Evolutionary conservation across 2,329 filamentous ascomycete species (phyloP).

Genomic region (Aspergillus hortae): DNA sequence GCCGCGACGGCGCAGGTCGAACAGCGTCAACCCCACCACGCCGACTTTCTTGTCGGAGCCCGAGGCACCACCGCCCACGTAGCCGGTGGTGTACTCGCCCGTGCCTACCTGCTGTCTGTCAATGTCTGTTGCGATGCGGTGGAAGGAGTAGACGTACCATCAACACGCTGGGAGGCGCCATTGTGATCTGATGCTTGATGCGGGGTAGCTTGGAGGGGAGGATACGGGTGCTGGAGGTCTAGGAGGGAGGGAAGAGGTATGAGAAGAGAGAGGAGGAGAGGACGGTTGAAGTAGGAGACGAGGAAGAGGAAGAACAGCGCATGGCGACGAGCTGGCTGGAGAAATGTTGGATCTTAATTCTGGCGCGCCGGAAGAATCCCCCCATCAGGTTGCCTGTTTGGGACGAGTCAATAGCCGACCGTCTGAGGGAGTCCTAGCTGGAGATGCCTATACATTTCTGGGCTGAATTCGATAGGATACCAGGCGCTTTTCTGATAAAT

Average conservation of each 20-base stretch:
- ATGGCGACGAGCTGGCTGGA: too few relatives aligned
- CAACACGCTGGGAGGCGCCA: constrained; percentile 63
- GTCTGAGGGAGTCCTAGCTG: too few relatives aligned
- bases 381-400: constrained; percentile 1
- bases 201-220: background rate
- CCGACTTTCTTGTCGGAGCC: constrained; percentile 94
- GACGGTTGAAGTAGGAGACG: background rate
- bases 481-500: too few relatives aligned
- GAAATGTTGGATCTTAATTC: background rate
- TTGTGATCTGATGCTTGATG: constrained; percentile 23
- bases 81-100: constrained; percentile 95
- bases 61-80: constrained; percentile 78
- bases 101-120: constrained; percentile 65
- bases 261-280: background rate
- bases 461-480: too few relatives aligned
- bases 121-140: constrained; percentile 4
- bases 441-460: too few relatives aligned
- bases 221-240: background rate
- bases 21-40: constrained; percentile 84
- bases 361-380: constrained; percentile 4
- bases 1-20: constrained; percentile 81
- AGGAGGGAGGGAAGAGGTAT: background rate
- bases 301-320: background rate
- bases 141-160: constrained; percentile 52
- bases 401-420: constrained; percentile 8